A percentile compares a stretch with the other conserved stretches of the same genome.
Conservation (phyloP, 768 basidiomycete species). For the Melanogaster broomeanus region DNA sequence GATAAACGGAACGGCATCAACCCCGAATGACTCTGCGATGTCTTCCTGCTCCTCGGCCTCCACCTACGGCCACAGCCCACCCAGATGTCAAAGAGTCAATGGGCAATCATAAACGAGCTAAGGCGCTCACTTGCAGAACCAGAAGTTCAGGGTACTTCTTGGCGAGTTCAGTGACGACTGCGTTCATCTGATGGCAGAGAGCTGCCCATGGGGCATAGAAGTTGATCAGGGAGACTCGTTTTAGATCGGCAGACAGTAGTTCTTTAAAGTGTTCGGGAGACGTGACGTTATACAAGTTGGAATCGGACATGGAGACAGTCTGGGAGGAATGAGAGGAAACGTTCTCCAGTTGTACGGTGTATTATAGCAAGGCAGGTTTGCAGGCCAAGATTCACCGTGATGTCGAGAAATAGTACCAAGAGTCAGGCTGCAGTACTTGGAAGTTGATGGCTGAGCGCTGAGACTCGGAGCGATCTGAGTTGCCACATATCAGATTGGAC, state of each 20-base stretch:
- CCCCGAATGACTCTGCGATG: conserved; percentile 89
- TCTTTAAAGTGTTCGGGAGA: conserved; percentile 74
- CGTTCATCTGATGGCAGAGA: conserved; percentile 89
- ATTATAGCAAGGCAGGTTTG: neutral
- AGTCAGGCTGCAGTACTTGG: neutral
- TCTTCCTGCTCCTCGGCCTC: conserved; percentile 87
- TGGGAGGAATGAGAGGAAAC: neutral
- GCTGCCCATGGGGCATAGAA: conserved; percentile 96
- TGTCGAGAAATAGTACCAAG: neutral
- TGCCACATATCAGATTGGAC: neutral
- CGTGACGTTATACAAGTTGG: conserved; percentile 49
- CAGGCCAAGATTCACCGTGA: neutral
- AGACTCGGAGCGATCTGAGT: neutral
- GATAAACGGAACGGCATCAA: conserved; percentile 87
- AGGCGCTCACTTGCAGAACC: conserved; percentile 68
- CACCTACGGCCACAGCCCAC: neutral
- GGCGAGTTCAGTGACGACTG: conserved; percentile 71
- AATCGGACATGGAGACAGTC: conserved; percentile 23
- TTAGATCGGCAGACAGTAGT: conserved; percentile 74
- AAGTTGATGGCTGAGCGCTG: too few species aligned
- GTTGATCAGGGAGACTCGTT: conserved; percentile 82
- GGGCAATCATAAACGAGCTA: neutral
- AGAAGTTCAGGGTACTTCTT: conserved; percentile 68
- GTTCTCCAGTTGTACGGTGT: neutral
- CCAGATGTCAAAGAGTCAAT: conserved; percentile 1